Evolutionary conservation across 1,139 yeast species (phyloP).

Genomic region (Yamadazyma membranifaciens): DNA sequence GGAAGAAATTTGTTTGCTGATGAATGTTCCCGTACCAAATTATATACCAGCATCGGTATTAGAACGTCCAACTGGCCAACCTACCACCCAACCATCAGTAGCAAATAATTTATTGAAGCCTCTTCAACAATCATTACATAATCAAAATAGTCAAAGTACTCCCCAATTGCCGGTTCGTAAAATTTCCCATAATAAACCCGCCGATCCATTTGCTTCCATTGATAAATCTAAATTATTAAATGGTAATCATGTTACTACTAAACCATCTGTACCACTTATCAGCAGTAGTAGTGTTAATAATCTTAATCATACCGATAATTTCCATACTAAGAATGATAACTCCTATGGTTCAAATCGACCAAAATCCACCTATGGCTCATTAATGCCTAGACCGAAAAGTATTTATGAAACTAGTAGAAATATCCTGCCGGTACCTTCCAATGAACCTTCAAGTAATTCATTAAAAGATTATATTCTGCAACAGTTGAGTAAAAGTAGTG

Average conservation of each 20-base stretch:
- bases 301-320: not conserved
- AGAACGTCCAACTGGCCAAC: conserved; percentile 11
- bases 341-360: conserved; percentile 9
- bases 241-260: not conserved
- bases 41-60: conserved; percentile 31
- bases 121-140: conserved; percentile 2
- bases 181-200: conserved; percentile 7
- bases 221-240: conserved; percentile 32
- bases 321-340: not conserved
- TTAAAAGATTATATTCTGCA: conserved; percentile 36
- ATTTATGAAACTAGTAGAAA: conserved; percentile 11
- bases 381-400: conserved; percentile 12
- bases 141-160: conserved; percentile 10
- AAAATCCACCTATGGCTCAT: conserved; percentile 18
- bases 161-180: conserved; percentile 11
- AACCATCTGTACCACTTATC: conserved; percentile 2
- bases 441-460: conserved; percentile 14
- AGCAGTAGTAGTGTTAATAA: not conserved
- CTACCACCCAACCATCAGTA: not conserved
- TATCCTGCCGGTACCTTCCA: conserved; percentile 10
- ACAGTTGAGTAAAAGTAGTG: conserved; percentile 29
- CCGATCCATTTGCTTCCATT: conserved; percentile 40
- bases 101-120: conserved; percentile 2
- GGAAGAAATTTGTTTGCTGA: conserved; percentile 65
- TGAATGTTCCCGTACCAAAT: conserved; percentile 55